Percentiles rank a stretch among this genome's conserved stretches.
Evolutionary conservation across 768 basidiomycete genomes (phyloP).

Genomic region (Agaricus bisporus): DNA sequence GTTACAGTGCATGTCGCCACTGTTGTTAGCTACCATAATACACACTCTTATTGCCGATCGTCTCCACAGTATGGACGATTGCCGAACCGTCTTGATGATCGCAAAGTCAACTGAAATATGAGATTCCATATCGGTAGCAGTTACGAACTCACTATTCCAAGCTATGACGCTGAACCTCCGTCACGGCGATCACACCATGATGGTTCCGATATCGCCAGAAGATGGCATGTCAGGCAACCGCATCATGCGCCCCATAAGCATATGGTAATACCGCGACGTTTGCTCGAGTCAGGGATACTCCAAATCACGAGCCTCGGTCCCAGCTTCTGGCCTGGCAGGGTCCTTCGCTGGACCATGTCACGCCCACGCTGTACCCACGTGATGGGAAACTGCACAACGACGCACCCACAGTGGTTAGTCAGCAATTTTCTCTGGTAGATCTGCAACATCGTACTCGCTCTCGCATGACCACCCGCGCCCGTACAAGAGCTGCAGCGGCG

Average conservation of each 20-base stretch:
- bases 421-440: constrained; percentile 8
- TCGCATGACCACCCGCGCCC: constrained; percentile 42
- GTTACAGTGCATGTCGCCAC: no score
- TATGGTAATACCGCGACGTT: background rate
- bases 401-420: background rate
- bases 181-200: background rate
- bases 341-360: no score
- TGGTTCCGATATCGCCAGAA: constrained; percentile 2
- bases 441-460: background rate
- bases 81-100: background rate
- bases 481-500: constrained; percentile 28
- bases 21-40: no score
- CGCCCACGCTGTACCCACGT: background rate
- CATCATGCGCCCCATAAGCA: background rate
- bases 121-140: background rate
- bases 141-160: background rate
- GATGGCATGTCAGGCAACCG: background rate
- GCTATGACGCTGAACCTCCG: background rate
- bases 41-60: no score
- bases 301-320: no score
- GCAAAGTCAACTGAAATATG: background rate
- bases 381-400: constrained; percentile 6
- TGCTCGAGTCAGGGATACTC: background rate
- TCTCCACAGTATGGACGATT: no score
- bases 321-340: no score